Percentiles rank a stretch among this genome's conserved stretches.
Conservation (phyloP, 768 basidiomycete genomes). For the Panellus pusillus region DNA sequence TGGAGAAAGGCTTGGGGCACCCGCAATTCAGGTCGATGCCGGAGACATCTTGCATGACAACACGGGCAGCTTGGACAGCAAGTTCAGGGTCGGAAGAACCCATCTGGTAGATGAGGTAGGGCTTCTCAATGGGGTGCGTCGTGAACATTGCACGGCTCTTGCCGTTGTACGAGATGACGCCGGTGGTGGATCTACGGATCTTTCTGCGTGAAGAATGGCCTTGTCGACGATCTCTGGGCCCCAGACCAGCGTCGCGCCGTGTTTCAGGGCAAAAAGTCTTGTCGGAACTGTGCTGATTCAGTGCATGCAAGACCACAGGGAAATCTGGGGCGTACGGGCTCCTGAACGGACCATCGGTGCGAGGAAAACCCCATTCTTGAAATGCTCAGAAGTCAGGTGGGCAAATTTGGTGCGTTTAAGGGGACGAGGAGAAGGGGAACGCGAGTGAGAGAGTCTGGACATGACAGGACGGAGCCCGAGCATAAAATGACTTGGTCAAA, state of each 20-base stretch:
- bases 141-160: conserved; percentile 85
- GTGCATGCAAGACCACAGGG: background rate
- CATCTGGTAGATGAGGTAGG: conserved; percentile 93
- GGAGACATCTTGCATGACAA: conserved; percentile 83
- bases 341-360: conserved; percentile 99
- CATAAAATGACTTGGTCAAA: background rate
- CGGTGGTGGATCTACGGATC: conserved; percentile 81
- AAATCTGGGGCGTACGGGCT: conserved; percentile 54
- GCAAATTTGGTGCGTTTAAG: conserved; percentile 57
- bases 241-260: conserved; percentile 95
- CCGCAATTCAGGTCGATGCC: conserved; percentile 98
- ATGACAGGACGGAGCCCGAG: conserved; percentile 29
- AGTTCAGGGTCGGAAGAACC: conserved; percentile 87
- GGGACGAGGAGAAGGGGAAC: conserved; percentile 47
- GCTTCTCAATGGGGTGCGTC: conserved; percentile 92
- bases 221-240: conserved; percentile 96
- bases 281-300: conserved; percentile 65
- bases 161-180: conserved; percentile 85
- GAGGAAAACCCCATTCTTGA: conserved; percentile 88
- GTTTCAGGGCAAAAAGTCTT: conserved; percentile 82
- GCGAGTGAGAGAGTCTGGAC: conserved; percentile 53
- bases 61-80: conserved; percentile 89
- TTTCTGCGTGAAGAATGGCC: conserved; percentile 83
- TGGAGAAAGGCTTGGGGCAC: conserved; percentile 95
- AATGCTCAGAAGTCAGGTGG: conserved; percentile 69